phyloP scores from a whole-genome alignment of 495 filamentous ascomycete species.

The Aspergillus indologenus region DNA sequence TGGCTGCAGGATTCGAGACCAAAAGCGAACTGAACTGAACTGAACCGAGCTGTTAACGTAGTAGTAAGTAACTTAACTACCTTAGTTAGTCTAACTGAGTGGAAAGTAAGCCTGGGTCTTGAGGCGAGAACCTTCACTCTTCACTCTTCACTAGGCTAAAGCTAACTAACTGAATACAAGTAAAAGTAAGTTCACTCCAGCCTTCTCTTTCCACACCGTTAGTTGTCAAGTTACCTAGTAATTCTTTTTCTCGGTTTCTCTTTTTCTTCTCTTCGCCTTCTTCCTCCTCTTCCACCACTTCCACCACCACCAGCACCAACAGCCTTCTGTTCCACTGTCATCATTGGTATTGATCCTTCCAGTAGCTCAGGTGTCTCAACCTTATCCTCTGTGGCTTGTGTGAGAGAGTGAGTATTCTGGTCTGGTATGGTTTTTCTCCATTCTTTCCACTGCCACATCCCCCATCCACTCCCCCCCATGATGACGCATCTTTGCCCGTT shows the following conservation, averaged over 20 bases:
- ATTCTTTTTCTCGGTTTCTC: too few species aligned
- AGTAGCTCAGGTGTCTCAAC: background rate
- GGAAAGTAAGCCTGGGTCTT: conserved; percentile 10
- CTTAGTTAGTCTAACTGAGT: background rate
- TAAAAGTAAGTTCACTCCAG: too few species aligned
- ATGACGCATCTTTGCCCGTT: conserved; percentile 38
- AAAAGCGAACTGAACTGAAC: conserved; percentile 12
- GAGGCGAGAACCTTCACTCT: conserved; percentile 19
- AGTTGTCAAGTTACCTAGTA: too few species aligned
- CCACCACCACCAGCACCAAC: too few species aligned
- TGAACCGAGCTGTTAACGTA: background rate
- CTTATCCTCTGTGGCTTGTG: background rate
- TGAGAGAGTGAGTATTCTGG: conserved; percentile 17
- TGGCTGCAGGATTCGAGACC: conserved; percentile 28
- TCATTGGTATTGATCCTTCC: background rate
- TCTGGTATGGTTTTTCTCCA: conserved; percentile 9
- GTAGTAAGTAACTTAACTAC: background rate
- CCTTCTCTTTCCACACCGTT: conserved; percentile 13
- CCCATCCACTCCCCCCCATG: conserved; percentile 21
- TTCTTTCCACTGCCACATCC: conserved; percentile 11
- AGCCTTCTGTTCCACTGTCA: background rate
- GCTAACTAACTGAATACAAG: too few species aligned
- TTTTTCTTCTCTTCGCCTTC: background rate
- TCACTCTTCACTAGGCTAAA: too few species aligned
- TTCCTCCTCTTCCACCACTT: background rate